phyloP scores from a whole-genome alignment of 805 yeast genomes.

The Cyberlindnera mrakii region DNA sequence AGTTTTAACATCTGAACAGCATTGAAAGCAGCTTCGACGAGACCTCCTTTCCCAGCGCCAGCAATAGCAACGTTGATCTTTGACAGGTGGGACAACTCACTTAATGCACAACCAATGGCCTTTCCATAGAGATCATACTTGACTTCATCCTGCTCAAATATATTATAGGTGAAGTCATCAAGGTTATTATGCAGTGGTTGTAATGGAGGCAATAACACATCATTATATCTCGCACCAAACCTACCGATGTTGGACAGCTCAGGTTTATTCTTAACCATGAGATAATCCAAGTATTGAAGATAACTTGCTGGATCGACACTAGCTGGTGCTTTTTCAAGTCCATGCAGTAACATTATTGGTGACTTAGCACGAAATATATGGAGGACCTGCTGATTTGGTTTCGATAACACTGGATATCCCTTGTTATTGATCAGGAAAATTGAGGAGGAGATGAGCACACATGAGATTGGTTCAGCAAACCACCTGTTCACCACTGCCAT shows the following conservation, averaged over 20 bases:
- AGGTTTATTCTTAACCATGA: conserved; percentile 29
- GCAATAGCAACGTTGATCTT: conserved; percentile 47
- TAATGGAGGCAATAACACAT: conserved; percentile 45
- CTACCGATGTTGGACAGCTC: conserved; percentile 25
- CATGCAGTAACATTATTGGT: conserved; percentile 47
- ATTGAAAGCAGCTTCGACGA: conserved; percentile 48
- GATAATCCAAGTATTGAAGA: conserved; percentile 37
- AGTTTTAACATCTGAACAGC: conserved; percentile 32
- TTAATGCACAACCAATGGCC: conserved; percentile 21
- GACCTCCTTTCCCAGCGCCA: conserved; percentile 89
- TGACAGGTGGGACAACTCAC: conserved; percentile 12
- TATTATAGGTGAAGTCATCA: conserved; percentile 52
- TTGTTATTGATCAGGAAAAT: conserved; percentile 54
- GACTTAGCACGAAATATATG: conserved; percentile 36
- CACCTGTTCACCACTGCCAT: conserved; percentile 53
- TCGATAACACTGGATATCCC: conserved; percentile 59
- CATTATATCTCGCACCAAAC: conserved; percentile 25
- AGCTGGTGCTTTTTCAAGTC: conserved; percentile 37
- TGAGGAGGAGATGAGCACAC: conserved; percentile 48
- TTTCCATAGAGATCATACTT: conserved; percentile 60
- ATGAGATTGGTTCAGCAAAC: conserved; percentile 62
- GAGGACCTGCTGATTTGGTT: conserved; percentile 45
- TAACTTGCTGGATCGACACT: conserved; percentile 30
- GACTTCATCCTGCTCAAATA: conserved; percentile 62
- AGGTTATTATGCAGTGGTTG: conserved; percentile 63